Evolutionary conservation across 768 basidiomycete species (phyloP).

Genomic region (Termitomyces sp.): DNA sequence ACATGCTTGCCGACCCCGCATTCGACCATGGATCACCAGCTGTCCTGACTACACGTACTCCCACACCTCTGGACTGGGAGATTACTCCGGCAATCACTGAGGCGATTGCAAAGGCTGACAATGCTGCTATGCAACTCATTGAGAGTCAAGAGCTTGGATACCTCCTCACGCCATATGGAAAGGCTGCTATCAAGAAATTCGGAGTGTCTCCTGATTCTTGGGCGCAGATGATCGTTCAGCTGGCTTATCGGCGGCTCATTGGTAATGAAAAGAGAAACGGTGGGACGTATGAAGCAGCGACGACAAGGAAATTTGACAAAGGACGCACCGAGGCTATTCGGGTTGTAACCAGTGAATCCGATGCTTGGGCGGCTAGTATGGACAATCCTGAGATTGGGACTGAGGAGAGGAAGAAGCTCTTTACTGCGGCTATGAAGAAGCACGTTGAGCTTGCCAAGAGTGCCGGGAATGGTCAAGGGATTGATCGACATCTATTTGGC

Average conservation of each 20-base stretch:
- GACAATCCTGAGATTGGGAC: slow-evolving; percentile 37
- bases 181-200: slow-evolving; percentile 78
- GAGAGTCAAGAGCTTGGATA: slow-evolving; percentile 60
- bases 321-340: slow-evolving; percentile 95
- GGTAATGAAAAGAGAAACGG: slow-evolving; percentile 51
- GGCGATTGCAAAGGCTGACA: slow-evolving; percentile 55
- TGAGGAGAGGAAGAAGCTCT: slow-evolving; percentile 45
- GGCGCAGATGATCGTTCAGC: slow-evolving; percentile 89
- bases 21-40: slow-evolving; percentile 56
- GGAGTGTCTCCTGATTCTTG: slow-evolving; percentile 92
- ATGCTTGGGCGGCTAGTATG: slow-evolving; percentile 77
- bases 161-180: slow-evolving; percentile 73
- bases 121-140: slow-evolving; percentile 51
- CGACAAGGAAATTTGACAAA: slow-evolving; percentile 82
- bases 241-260: slow-evolving; percentile 77
- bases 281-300: slow-evolving; percentile 91
- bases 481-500: slow-evolving; percentile 90
- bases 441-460: slow-evolving; percentile 64
- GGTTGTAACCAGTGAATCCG: slow-evolving; percentile 71
- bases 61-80: slow-evolving; percentile 60
- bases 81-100: slow-evolving; percentile 38
- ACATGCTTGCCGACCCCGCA: slow-evolving; percentile 47
- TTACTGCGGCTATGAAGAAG: slow-evolving; percentile 55
- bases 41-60: slow-evolving; percentile 21
- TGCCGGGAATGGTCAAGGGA: slow-evolving; percentile 64